phyloP scores from a whole-genome alignment of 108 stramenopile species.

The Cyclotella sp. region DNA sequence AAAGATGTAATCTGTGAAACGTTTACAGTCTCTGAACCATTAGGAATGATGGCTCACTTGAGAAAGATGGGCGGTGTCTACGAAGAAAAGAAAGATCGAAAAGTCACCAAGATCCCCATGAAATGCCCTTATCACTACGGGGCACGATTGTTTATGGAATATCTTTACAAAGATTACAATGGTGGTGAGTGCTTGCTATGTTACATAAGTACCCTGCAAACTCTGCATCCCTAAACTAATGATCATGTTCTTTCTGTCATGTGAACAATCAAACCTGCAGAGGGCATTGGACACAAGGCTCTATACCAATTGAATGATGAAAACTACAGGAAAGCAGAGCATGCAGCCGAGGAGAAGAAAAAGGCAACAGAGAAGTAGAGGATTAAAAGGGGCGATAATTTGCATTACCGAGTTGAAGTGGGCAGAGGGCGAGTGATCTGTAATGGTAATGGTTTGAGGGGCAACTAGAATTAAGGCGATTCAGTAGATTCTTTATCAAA shows the following conservation, averaged over 20 bases:
- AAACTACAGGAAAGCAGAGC: constrained; percentile 13
- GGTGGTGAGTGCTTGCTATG: constrained; percentile 11
- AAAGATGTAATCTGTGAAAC: background rate
- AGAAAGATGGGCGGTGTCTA: constrained; percentile 8
- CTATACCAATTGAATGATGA: constrained; percentile 6
- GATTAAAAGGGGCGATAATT: too few relatives aligned
- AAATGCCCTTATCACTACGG: constrained; percentile 9
- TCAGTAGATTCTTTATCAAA: too few relatives aligned
- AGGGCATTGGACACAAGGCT: constrained; percentile 14
- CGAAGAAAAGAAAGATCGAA: background rate
- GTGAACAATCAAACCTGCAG: background rate
- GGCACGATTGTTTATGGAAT: background rate
- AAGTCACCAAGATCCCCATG: background rate
- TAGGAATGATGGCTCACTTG: constrained; percentile 7
- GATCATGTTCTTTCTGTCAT: too few relatives aligned
- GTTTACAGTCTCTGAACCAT: background rate
- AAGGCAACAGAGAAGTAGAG: too few relatives aligned
- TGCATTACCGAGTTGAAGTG: too few relatives aligned
- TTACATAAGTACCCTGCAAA: background rate
- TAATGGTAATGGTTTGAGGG: too few relatives aligned
- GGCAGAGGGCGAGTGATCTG: too few relatives aligned
- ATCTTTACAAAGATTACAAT: constrained; percentile 16
- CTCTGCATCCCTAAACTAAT: too few relatives aligned
- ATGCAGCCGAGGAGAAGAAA: too few relatives aligned
- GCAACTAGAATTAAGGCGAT: too few relatives aligned